Evolutionary conservation across 2,329 filamentous ascomycete species (phyloP), one percentile per base, ranked within the genome.

Genomic region (Balansia obtecta): DNA sequence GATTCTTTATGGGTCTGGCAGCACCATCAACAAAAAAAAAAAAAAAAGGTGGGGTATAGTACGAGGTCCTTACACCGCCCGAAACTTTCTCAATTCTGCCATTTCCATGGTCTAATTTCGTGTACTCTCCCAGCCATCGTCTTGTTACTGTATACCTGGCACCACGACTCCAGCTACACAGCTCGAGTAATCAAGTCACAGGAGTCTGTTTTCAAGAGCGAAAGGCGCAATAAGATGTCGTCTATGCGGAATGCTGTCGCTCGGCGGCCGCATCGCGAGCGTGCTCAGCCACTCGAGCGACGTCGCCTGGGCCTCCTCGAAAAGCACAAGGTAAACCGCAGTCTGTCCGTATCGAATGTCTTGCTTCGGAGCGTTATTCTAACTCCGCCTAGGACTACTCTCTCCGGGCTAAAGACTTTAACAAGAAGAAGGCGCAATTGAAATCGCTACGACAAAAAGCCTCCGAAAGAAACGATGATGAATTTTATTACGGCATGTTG

Each of bases 301-400:
- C 74, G 83, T 57, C 88, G 88, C 72, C 88, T 89, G 70, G 93
- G 93, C 56, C 79, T 97, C 20, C 82, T 97, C 54, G 93, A 97
- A 68, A 97, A 98, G 72, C 86, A 93, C 76, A 96, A 96, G 73
- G 83, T 84, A 62, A 41, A 63, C 55, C 30, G 27, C 37, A 38
- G 15, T 1, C 32, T 10, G 44, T 18, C 2, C 18, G 4, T 13
- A 9, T n/a, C 30, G 10, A 2, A 2, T 16, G 2, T 9, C 8
- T 40, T 12, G 18, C 18, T 20, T 20, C 13, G 10, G 12, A 18
- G 7, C 18, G 11, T 7, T 7, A 6, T 16, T 20, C 32, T 50
- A 15, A 12, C 18, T 37, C 2, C 13, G 33, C 16, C 40, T 53
- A 77, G 75, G 81, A 85, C 64, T 84, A 85, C 66, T 73, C 75